phyloP scores from a whole-genome alignment of 192 early-diverging fungal genomes.

The Kickxella alabastrina region DNA sequence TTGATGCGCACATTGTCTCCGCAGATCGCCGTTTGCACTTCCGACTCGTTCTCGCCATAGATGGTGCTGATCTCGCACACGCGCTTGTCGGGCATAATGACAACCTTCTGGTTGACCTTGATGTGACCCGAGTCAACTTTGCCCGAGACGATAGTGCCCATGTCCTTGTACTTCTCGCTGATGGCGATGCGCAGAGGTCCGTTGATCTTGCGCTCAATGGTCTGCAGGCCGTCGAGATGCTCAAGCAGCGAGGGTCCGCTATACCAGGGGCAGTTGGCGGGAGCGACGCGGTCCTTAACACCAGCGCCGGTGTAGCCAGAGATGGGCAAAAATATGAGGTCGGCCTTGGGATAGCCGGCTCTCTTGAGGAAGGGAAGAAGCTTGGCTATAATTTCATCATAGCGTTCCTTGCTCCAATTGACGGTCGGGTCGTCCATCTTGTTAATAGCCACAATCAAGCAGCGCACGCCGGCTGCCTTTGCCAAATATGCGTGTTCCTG shows the following conservation, averaged over 20 bases:
- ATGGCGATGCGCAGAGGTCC: conserved; percentile 93
- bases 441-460: conserved; percentile 91
- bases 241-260: conserved; percentile 86
- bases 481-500: conserved; percentile 96
- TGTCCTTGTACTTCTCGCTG: conserved; percentile 95
- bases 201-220: conserved; percentile 81
- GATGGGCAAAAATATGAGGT: conserved; percentile 86
- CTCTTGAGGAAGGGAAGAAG: conserved; percentile 86
- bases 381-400: conserved; percentile 86
- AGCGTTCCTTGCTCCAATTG: conserved; percentile 84
- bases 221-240: conserved; percentile 75
- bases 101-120: conserved; percentile 78
- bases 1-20: conserved; percentile 95
- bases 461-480: conserved; percentile 95
- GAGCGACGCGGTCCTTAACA: conserved; percentile 79
- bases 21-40: conserved; percentile 66
- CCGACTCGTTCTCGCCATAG: conserved; percentile 78
- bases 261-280: conserved; percentile 66
- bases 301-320: conserved; percentile 97
- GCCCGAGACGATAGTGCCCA: conserved; percentile 94
- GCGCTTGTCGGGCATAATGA: conserved; percentile 90
- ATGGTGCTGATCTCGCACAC: conserved; percentile 75
- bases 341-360: conserved; percentile 81
- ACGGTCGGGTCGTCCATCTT: conserved; percentile 99
- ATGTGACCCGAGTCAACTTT: conserved; percentile 95